Conservation (phyloP, 169 alveolate genomes). For the Cryptosporidium viatorum region DNA sequence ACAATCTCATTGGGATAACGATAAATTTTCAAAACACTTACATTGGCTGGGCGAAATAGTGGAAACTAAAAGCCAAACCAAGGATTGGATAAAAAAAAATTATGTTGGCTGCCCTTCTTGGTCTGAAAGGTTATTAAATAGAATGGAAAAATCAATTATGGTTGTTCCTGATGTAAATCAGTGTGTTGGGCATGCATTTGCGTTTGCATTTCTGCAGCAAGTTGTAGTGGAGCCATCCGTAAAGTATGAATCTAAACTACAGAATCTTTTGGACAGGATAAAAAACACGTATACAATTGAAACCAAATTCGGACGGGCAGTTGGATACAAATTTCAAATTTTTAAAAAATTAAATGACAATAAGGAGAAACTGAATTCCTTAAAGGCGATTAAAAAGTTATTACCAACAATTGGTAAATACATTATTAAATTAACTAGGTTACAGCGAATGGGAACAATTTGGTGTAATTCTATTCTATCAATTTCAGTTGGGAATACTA, state of each 20-base stretch:
- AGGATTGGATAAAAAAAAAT: not conserved
- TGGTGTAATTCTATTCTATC: conserved; percentile 67
- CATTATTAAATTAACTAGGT: conserved; percentile 47
- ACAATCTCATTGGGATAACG: conserved; percentile 39
- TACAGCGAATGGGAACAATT: conserved; percentile 68
- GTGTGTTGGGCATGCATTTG: conserved; percentile 74
- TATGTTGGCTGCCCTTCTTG: conserved; percentile 22
- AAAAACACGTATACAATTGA: conserved; percentile 42
- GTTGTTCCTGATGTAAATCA: conserved; percentile 73
- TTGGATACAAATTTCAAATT: conserved; percentile 40
- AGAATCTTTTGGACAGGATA: conserved; percentile 23
- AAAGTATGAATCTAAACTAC: conserved; percentile 39
- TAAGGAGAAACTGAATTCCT: conserved; percentile 3
- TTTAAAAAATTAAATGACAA: not conserved
- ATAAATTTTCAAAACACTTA: conserved; percentile 36
- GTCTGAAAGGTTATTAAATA: conserved; percentile 53
- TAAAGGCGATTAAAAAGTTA: conserved; percentile 32
- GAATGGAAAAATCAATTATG: conserved; percentile 72
- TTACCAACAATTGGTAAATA: conserved; percentile 44
- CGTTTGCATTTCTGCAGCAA: conserved; percentile 61
- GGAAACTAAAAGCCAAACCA: not conserved
- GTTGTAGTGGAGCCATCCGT: conserved; percentile 56
- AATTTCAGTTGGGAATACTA: conserved; percentile 72
- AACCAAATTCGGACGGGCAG: conserved; percentile 44
- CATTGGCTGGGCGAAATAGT: conserved; percentile 66